phyloP scores from a whole-genome alignment of 1,284 basidiomycete species.

The Ceratobasidium sp. region DNA sequence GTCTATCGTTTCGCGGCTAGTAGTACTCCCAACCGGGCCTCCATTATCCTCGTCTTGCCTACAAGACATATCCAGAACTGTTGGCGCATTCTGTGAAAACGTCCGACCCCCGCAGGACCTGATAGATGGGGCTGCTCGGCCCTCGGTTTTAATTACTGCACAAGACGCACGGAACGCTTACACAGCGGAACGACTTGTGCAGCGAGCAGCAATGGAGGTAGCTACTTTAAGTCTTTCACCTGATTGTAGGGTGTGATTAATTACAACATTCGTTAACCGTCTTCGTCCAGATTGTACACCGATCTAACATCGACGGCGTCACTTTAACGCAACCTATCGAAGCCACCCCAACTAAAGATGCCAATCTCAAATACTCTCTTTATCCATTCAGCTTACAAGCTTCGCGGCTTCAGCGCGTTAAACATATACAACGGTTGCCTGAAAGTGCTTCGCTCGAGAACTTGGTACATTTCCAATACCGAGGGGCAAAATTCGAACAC shows the following conservation, averaged over 20 bases:
- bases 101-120: not conserved
- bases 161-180: slow-evolving; percentile 27
- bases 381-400: slow-evolving; percentile 30
- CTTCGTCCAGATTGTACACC: slow-evolving; percentile 12
- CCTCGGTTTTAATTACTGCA: slow-evolving; percentile 32
- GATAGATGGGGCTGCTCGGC: not conserved
- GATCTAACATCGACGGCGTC: slow-evolving; percentile 5
- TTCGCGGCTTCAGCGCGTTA: slow-evolving; percentile 28
- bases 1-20: slow-evolving; percentile 6
- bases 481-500: not conserved
- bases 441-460: slow-evolving; percentile 10
- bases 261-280: not conserved
- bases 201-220: slow-evolving; percentile 38
- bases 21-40: slow-evolving; percentile 30
- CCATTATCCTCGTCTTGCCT: slow-evolving; percentile 4
- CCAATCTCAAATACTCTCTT: slow-evolving; percentile 11
- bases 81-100: slow-evolving; percentile 38
- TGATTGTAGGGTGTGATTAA: not conserved
- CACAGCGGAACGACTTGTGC: slow-evolving; percentile 37
- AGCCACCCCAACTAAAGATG: not conserved
- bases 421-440: not conserved
- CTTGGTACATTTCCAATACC: slow-evolving; percentile 2
- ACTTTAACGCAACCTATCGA: not conserved
- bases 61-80: slow-evolving; percentile 28
- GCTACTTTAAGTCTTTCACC: not conserved